Conservation (phyloP, 2,329 filamentous ascomycete genomes). For the Rutstroemia sydowiana region DNA sequence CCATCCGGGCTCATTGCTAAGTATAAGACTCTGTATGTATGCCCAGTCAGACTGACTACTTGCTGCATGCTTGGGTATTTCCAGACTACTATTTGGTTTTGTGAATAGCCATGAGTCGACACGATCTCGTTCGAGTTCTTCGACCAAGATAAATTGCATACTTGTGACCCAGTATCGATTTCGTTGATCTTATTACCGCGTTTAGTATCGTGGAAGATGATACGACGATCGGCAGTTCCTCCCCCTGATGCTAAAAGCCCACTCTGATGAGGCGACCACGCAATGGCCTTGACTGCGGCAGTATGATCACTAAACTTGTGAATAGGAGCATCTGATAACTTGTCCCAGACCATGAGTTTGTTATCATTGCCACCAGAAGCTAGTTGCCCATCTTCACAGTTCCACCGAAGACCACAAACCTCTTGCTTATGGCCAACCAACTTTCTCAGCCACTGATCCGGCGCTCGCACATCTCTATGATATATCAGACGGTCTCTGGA, state of each 20-base stretch:
- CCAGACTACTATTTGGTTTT: conserved; percentile 99
- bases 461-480: conserved; percentile 88
- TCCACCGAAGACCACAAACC: conserved; percentile 95
- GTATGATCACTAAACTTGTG: conserved; percentile 95
- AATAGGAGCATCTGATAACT: conserved; percentile 81
- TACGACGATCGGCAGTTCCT: conserved; percentile 89
- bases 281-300: conserved; percentile 93
- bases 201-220: conserved; percentile 96
- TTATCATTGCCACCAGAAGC: conserved; percentile 97
- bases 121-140: conserved; percentile 98
- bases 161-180: conserved; percentile 93
- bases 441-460: conserved; percentile 82
- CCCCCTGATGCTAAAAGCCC: conserved; percentile 92
- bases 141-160: conserved; percentile 97
- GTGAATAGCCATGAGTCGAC: conserved; percentile 91
- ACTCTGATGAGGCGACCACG: conserved; percentile 94
- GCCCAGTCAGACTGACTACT: conserved; percentile 87
- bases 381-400: conserved; percentile 88
- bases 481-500: conserved; percentile 90
- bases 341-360: conserved; percentile 98
- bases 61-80: conserved; percentile 99
- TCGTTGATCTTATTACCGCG: conserved; percentile 77
- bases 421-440: conserved; percentile 95
- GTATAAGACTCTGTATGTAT: conserved; percentile 94
- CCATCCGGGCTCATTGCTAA: conserved; percentile 97